Base-by-base conservation (phyloP, 306 rosid species). In the Begonia peltatifolia region DNA sequence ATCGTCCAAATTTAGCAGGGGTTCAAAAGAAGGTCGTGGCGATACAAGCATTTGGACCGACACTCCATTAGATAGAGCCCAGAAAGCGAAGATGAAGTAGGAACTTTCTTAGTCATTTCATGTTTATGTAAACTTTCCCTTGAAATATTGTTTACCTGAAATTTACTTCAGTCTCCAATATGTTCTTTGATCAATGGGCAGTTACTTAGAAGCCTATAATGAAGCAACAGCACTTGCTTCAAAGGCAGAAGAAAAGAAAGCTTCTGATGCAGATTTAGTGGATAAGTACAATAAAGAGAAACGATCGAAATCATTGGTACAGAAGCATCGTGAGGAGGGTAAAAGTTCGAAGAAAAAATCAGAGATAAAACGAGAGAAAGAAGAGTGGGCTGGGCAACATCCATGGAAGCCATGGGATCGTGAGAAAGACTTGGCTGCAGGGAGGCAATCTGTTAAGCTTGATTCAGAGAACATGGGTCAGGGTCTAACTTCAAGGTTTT, bases 371-470 rank as follows among this genome's bases (percentile, higher is more conserved):
- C 69, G 54, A 57, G 23, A 53, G 12, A 79, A 76, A 57, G 87
- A 83, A 59, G 85, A 85, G 0, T 85, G 97, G 94, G 76, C 60
- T 58, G 92, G 88, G 64, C 76, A 83, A 58, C 99, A 90, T 76
- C 99, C 94, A 15, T 85, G 99, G 94, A 90, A 86, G 71, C 99
- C 95, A 63, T 86, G 87, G 87, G 95, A 90, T 72, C 87, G 99
- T 56, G 95, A 90, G 59, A 85, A 78, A 75, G 99, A 85, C 63
- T 71, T 90, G 65, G 54, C 77, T 5, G 84, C 85, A 56, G 95
- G 97, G 65, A 75, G 95, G 73, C 70, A 80, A 61, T 76, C 41
- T 65, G 53, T 90, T 50, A 83, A 81, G 22, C 38, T 90, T 9
- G 95, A 90, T 74, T 53, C 85, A 3, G 77, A 83, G 56, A 67